Base-by-base conservation (phyloP, 495 filamentous ascomycete genomes). In the Stereocaulon alpinum region DNA sequence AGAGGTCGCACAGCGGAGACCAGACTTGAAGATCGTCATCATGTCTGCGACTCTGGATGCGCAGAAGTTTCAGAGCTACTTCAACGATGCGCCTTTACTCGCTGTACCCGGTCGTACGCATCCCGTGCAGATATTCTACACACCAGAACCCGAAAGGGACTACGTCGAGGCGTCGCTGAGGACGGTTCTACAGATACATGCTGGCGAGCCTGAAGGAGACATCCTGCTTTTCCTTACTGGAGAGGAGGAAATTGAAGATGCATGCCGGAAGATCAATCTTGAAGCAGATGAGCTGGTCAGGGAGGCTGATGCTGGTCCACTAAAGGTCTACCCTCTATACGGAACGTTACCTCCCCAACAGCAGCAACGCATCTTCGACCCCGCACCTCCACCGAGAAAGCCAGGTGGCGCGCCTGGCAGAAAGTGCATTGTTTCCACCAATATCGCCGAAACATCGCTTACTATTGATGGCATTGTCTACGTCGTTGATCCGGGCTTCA, bases 381-480 rank as follows among this genome's bases (percentile, higher is more conserved):
- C 87, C 18, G 89, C 92, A 2, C 93, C 93, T 4, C 76, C 80
- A 15, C 76, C 91, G 42, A 71, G 80, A 48, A 85, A 73, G 58
- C 80, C 81, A 54, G 90, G 88, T 41, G 94, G 91, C 44, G 76
- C 83, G 18, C 89, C 94, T 0, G 94, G 94, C 24, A 82, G 94
- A n/a, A 99, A 99, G 71, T 85, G 85, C 70, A 92, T 99, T 64
- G 82, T 99, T 32, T 86, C 91, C 5, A 99, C 94, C 53, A 99
- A 99, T 69, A 97, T 99, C 69, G 94, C 94, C 9, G 94, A 99
- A 74, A 99, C 94, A 0, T 89, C 84, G 60, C 83, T 97, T 68
- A 99, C 94, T 42, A 99, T 99, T 55, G 94, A 99, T 69, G 94
- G 94, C 68, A 97, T 99, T 60, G 94, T 99, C 27, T 99, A 96